Conservation (phyloP, 768 basidiomycete species). For the Tremella mesenterica region DNA sequence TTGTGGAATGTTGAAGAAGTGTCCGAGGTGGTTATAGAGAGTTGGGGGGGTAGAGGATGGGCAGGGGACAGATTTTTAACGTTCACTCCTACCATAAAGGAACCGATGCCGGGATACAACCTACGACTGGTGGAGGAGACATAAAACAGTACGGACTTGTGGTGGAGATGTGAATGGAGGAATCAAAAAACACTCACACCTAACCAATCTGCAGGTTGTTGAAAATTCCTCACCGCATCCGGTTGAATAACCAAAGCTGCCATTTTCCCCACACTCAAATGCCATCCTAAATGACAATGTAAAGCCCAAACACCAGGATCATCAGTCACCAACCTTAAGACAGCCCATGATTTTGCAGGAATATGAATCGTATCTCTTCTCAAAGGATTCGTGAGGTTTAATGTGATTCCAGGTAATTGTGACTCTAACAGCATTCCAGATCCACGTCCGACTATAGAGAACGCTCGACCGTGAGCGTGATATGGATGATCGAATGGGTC, state of each 20-base stretch:
- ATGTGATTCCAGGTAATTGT: not conserved
- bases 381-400: conserved; percentile 46
- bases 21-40: too few species aligned
- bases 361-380: conserved; percentile 49
- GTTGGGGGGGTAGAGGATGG: too few species aligned
- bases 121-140: too few species aligned
- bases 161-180: not conserved
- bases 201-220: conserved; percentile 13
- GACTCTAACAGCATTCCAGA: not conserved
- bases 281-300: conserved; percentile 32
- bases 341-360: conserved; percentile 18
- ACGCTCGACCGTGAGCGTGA: conserved; percentile 5
- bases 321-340: conserved; percentile 10
- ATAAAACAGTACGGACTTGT: too few species aligned
- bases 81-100: too few species aligned
- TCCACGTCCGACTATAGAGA: conserved; percentile 4
- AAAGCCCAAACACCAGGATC: conserved; percentile 26
- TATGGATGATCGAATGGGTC: conserved; percentile 4
- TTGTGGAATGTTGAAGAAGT: too few species aligned
- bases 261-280: conserved; percentile 19
- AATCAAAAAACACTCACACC: conserved; percentile 5
- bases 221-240: conserved; percentile 9
- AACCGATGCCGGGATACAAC: too few species aligned
- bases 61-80: too few species aligned
- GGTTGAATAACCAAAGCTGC: conserved; percentile 22